Evolutionary conservation across 345 rosid species (phyloP).

Genomic region (Ceriops tagal): DNA sequence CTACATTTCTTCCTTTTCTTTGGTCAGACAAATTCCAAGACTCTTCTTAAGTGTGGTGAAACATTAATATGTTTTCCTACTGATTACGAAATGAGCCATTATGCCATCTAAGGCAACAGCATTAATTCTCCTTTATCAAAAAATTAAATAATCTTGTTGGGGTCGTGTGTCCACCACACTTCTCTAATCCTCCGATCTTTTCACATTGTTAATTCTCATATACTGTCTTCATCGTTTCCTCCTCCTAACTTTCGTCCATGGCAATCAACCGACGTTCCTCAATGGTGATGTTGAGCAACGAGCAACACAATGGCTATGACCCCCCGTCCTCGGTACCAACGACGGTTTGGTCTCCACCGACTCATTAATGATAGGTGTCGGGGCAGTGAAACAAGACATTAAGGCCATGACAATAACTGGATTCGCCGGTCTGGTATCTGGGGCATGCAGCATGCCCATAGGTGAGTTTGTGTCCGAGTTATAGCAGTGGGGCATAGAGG

Average conservation of each 20-base stretch:
- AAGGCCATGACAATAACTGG: constrained; percentile 81
- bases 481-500: constrained; percentile 71
- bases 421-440: constrained; percentile 83
- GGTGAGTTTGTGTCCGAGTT: constrained; percentile 91
- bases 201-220: background rate
- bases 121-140: too few relatives aligned
- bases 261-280: constrained; percentile 28
- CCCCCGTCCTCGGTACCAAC: constrained; percentile 88
- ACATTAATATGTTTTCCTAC: too few relatives aligned
- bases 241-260: constrained; percentile 18
- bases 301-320: constrained; percentile 37
- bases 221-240: constrained; percentile 4
- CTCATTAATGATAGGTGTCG: constrained; percentile 84
- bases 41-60: too few relatives aligned
- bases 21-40: too few relatives aligned
- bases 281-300: constrained; percentile 36
- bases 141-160: constrained; percentile 40
- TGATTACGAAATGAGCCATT: too few relatives aligned
- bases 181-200: constrained; percentile 16
- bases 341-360: constrained; percentile 88
- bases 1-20: too few relatives aligned
- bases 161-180: constrained; percentile 73
- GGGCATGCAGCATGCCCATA: constrained; percentile 95
- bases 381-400: constrained; percentile 74
- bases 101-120: too few relatives aligned